Base-by-base conservation (phyloP, 257 asterid genomes). In the Asclepias syriaca region DNA sequence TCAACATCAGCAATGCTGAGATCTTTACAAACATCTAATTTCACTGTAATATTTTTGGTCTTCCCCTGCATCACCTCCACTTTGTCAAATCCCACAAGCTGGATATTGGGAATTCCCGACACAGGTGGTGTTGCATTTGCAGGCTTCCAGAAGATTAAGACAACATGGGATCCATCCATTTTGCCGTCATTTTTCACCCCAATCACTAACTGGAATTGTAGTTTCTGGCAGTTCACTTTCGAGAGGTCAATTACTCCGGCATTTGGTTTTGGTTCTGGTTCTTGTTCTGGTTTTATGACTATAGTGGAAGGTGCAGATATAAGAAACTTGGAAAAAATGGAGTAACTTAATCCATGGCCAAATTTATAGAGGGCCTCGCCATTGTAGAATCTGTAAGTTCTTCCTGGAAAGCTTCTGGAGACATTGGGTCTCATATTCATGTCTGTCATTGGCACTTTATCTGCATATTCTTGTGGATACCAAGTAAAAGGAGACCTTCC, bases 341-440 rank as follows among this genome's bases (percentile, higher is more conserved):
- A 12, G 79, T 78, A 78, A 32, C 79, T 78, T 70, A 78, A 61
- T 13, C 82, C 79, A 56, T 78, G 82, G 15, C 82, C 79, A 49
- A 78, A 78, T n/a, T 58, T 64, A 51, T 78, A 78, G 39, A 74
- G 10, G 24, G 70, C 34, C 48, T 65, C 43, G 19, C 70, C 82
- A 19, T 22, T 65, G 76, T 78, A 78, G 72, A 78, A 74, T 74
- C 74, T 69, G 61, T 74, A 78, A 11, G 74, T 78, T 70, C 82
- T 74, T 46, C 82, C 79, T 0, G 84, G 81, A 37, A 61, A 80
- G 57, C 57, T 70, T 45, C 70, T 9, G 5, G 78, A n/a, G 65
- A 74, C 43, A 75, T 80, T 77, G 12, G 84, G 57, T 68, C 84
- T 77, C 84, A 80, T 77, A 67, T 68, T 73, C 84, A 80, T 80